Evolutionary conservation across 129 eudicot genomes (phyloP).

Genomic region (Escallonia herrerae): DNA sequence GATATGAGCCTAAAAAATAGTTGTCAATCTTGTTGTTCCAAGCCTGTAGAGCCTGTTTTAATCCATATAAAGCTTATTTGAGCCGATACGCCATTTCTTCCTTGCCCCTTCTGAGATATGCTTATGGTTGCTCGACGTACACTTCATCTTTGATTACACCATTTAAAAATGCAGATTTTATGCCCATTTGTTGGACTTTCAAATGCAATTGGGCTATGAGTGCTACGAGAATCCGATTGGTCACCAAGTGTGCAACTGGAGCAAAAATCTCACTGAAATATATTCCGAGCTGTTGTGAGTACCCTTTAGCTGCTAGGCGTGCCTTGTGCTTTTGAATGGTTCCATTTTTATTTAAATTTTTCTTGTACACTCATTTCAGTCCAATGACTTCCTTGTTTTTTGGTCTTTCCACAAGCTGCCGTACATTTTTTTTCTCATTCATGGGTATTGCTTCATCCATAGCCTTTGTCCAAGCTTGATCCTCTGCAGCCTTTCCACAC

Average conservation of each 20-base stretch:
- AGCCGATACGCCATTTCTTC: not conserved
- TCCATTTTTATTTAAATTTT: not conserved
- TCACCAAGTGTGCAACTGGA: not conserved
- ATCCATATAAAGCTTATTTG: not conserved
- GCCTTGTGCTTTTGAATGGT: too few species aligned
- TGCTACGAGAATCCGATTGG: not conserved
- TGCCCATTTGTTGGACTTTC: not conserved
- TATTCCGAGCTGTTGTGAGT: too few species aligned
- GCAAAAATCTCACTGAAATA: not conserved
- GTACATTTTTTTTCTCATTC: not conserved
- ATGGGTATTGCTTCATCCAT: not conserved
- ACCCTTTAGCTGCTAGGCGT: too few species aligned
- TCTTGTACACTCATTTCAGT: not conserved
- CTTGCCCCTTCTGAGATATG: not conserved
- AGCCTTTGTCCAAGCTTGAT: not conserved
- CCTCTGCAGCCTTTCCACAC: not conserved
- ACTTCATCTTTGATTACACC: not conserved
- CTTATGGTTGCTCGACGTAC: not conserved
- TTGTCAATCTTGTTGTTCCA: not conserved
- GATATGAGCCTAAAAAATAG: not conserved
- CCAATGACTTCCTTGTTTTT: not conserved
- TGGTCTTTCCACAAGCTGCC: not conserved
- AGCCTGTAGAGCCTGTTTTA: not conserved
- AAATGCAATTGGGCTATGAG: not conserved
- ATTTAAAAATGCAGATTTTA: not conserved